Base-by-base conservation (phyloP, 2,329 filamentous ascomycete species). In the Sphaerulina vaccinii region DNA sequence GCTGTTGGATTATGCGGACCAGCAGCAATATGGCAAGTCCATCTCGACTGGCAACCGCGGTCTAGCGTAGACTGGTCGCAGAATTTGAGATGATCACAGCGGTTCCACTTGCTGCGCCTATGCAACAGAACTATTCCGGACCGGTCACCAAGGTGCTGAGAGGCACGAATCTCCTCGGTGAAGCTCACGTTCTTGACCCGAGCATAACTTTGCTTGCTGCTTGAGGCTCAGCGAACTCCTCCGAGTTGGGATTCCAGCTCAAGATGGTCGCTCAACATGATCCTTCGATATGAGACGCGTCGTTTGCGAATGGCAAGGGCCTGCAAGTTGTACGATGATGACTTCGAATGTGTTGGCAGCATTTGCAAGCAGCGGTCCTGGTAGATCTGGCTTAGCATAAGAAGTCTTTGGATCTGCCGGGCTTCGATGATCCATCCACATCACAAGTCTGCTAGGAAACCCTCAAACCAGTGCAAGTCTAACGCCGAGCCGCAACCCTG, bases 241-340 rank as follows among this genome's bases (percentile, higher is more conserved):
- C 50, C 44, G 50, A 45, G 35, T 27, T 22, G 29, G 24, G 13
- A 24, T n/a, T 32, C 40, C 37, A 27, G 35, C 40, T 55, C 48
- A 41, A 29, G 43, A 55, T 45, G 48, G 52, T 55, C 36, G 46
- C 52, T 55, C 52, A 42, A 32, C 52, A 55, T 48, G 32, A 40
- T 37, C 39, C 49, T 55, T 32, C 49, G 27, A 43, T 24, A 40
- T 38, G 44, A 43, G 35, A 49, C 22, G 23, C 27, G 22, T 32
- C 22, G n/a, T 19, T 13, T 35, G 23, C 48, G 39, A 51, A 47
- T 51, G 18, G 23, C 21, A 21, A 21, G 2, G 19, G 15, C 7
- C 7, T 16, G 24, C 37, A 21, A 55, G 52, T 55, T 32, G 23
- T 24, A 55, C 52, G 36, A n/a, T n/a, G 38, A 35, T 40, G 45